A percentile compares a stretch with the other conserved stretches of the same genome.
Evolutionary conservation across 106 monocot genomes (phyloP).

Genomic region (Dioscorea zingiberensis): DNA sequence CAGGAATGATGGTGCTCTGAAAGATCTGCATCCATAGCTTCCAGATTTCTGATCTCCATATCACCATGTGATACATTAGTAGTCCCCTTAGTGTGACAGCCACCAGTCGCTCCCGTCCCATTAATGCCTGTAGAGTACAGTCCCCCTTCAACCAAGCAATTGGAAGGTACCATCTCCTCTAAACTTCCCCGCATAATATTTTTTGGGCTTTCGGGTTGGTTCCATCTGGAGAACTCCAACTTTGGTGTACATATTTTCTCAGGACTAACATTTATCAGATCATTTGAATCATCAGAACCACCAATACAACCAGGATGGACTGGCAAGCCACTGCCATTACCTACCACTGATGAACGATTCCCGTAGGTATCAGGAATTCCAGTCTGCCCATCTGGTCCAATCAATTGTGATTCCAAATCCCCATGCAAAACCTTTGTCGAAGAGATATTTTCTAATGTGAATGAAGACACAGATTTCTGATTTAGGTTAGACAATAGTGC

Average conservation of each 20-base stretch:
- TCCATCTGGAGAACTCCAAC: slow-evolving; percentile 6
- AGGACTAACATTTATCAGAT: slow-evolving; percentile 1
- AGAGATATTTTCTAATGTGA: slow-evolving; percentile 5
- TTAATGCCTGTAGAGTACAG: background rate
- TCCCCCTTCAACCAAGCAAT: slow-evolving; percentile 1
- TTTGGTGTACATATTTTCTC: slow-evolving; percentile 6
- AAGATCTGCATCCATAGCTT: background rate
- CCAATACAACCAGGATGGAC: slow-evolving; percentile 1
- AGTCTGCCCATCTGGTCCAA: background rate
- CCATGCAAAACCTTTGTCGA: slow-evolving; percentile 10
- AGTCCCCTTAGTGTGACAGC: slow-evolving; percentile 11
- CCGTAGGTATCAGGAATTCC: too few species aligned
- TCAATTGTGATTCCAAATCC: background rate
- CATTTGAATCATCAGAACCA: slow-evolving; percentile 10
- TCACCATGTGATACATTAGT: background rate
- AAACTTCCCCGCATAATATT: background rate
- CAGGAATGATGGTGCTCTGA: background rate
- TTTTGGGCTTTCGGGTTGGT: slow-evolving; percentile 1
- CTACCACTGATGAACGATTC: background rate
- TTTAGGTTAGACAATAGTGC: background rate
- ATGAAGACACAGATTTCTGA: slow-evolving; percentile 5
- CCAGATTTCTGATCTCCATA: slow-evolving; percentile 5
- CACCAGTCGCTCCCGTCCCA: slow-evolving; percentile 6
- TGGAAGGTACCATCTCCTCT: slow-evolving; percentile 9
- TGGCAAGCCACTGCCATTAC: background rate